These are phyloP conservation scores for Sugiyamaella marilandica DNA, from an alignment of 805 yeast genomes.

Conservation along the genomic window DNA sequence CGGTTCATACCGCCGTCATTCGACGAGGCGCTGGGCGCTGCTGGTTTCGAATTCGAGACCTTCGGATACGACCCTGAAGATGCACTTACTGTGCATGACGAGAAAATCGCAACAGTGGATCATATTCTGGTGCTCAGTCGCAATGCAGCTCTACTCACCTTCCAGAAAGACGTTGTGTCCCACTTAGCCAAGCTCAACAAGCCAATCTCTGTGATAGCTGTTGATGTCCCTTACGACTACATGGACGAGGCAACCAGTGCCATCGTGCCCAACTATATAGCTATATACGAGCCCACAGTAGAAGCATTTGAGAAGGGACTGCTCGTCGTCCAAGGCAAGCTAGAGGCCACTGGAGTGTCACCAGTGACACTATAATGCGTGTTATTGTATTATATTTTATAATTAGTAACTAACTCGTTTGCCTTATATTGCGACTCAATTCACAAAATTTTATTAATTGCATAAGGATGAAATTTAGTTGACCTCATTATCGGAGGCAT, in stretches of 20 bases:
- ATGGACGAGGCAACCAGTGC: conserved; percentile 40
- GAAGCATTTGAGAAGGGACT: conserved; percentile 44
- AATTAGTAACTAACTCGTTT: background rate
- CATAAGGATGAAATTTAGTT: no score
- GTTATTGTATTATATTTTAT: no score
- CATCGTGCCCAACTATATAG: conserved; percentile 45
- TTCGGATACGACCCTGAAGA: conserved; percentile 45
- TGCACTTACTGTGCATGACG: conserved; percentile 49
- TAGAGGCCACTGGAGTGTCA: background rate
- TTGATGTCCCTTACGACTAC: conserved; percentile 56
- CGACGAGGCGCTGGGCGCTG: conserved; percentile 36
- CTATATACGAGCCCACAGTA: conserved; percentile 53
- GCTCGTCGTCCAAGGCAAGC: conserved; percentile 47
- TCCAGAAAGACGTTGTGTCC: conserved; percentile 54
- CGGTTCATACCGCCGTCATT: conserved; percentile 35
- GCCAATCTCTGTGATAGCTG: conserved; percentile 51
- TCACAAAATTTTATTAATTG: background rate
- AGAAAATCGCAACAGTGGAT: conserved; percentile 43
- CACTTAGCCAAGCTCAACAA: conserved; percentile 45
- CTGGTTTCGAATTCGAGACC: conserved; percentile 42
- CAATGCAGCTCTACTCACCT: conserved; percentile 51
- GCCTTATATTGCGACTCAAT: background rate
- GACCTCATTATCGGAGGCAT: no score
- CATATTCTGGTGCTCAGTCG: conserved; percentile 40
- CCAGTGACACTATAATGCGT: background rate